Evolutionary conservation across 1,284 basidiomycete species (phyloP).

Genomic region (Cryptococcus floricola): DNA sequence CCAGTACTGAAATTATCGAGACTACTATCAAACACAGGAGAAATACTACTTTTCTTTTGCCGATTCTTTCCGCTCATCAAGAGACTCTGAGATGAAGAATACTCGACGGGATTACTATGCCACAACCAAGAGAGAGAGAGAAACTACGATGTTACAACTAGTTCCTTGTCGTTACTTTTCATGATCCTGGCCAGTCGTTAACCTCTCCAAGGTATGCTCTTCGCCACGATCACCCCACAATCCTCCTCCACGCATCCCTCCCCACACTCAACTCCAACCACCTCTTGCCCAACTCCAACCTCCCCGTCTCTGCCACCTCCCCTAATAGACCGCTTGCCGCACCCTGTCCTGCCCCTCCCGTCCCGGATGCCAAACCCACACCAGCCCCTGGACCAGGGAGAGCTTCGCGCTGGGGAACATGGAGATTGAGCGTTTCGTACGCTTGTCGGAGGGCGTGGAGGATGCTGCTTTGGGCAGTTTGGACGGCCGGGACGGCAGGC

Average conservation of each 20-base stretch:
- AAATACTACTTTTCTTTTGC: too few species aligned
- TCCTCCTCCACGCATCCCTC: slow-evolving; percentile 13
- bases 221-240: slow-evolving; percentile 7
- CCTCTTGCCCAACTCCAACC: slow-evolving; percentile 13
- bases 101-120: too few species aligned
- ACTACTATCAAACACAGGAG: too few species aligned
- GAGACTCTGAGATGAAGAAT: too few species aligned
- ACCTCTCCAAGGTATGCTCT: background rate
- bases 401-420: slow-evolving; percentile 22
- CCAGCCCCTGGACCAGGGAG: background rate
- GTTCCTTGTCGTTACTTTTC: background rate
- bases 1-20: too few species aligned
- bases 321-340: slow-evolving; percentile 13
- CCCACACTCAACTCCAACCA: slow-evolving; percentile 13
- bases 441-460: slow-evolving; percentile 35
- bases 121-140: too few species aligned
- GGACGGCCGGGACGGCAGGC: slow-evolving; percentile 20
- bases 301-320: slow-evolving; percentile 23
- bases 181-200: background rate
- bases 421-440: slow-evolving; percentile 31
- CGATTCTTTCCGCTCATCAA: too few species aligned
- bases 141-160: too few species aligned
- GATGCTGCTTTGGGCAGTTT: slow-evolving; percentile 28
- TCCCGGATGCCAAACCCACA: background rate
- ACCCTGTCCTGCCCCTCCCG: background rate